Evolutionary conservation across 805 yeast genomes (phyloP).

Genomic region (Starmera amethionina): DNA sequence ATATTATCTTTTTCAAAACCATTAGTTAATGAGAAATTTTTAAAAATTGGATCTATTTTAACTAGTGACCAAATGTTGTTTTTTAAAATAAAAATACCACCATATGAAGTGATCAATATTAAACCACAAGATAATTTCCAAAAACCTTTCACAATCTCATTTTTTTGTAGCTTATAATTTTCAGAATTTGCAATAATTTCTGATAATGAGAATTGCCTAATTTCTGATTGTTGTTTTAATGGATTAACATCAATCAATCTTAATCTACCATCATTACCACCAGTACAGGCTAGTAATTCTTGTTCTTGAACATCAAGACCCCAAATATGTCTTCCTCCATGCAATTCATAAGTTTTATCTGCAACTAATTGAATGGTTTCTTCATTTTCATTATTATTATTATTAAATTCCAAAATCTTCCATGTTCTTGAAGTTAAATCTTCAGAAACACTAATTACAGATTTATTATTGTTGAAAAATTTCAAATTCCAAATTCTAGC

Average conservation of each 20-base stretch:
- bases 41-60: conserved; percentile 17
- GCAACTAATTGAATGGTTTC: conserved; percentile 11
- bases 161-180: conserved; percentile 22
- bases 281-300: conserved; percentile 53
- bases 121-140: conserved; percentile 36
- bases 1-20: conserved; percentile 28
- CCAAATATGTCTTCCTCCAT: conserved; percentile 86
- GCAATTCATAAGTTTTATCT: conserved; percentile 47
- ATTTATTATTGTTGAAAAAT: conserved; percentile 34
- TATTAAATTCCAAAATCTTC: conserved; percentile 30
- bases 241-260: conserved; percentile 46
- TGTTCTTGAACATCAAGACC: conserved; percentile 47
- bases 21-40: conserved; percentile 32
- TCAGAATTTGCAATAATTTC: conserved; percentile 23
- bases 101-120: conserved; percentile 49
- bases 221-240: conserved; percentile 22
- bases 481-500: conserved; percentile 85
- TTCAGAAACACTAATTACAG: conserved; percentile 65
- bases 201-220: conserved; percentile 17
- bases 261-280: conserved; percentile 90
- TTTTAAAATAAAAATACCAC: conserved; percentile 32
- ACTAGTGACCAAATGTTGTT: conserved; percentile 20
- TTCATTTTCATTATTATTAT: no score
- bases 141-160: conserved; percentile 56
- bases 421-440: conserved; percentile 81